Base-by-base conservation (phyloP, 116 monocot genomes). In the Iris pallida region DNA sequence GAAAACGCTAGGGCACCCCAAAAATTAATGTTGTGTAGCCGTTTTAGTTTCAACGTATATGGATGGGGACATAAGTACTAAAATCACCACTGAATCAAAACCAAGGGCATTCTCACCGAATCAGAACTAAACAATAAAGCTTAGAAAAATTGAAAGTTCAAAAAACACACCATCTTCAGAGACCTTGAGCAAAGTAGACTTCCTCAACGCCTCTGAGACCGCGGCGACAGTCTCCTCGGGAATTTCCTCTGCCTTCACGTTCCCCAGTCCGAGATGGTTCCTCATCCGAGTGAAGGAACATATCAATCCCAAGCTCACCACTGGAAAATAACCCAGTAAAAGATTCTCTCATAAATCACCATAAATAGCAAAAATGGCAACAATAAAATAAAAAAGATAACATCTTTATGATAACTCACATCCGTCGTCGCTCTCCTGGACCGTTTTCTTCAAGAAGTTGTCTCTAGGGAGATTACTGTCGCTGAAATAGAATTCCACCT, bases 401-500 rank as follows among this genome's bases (percentile, higher is more conserved):
- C 8, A 12, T n/a, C 16, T 70, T 44, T 47, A 44, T 13, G 45
- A 16, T 47, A 64, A 55, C 64, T 72, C 75, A 94, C 94, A 43
- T 79, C 90, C 85, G 70, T 87, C 90, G 41, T 83, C 76, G 55
- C 76, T 87, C 64, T 80, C 78, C 54, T 75, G 52, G 11, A 94
- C 75, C 18, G 75, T 58, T 17, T 72, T 76, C 53, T 60, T 82
- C 55, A 94, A 77, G 51, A 94, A 94, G 8, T 69, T 76, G 47
- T 90, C 94, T 6, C 78, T 72, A 0, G 90, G 85, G 41, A 90
- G 87, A 73, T 90, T 94, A 75, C 94, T 90, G 45, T 94, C 87
- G 64, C 94, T 85, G 70, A 94, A 94, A 57, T 94, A 94, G 65
- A 94, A 94, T 66, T 94, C 87, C 16, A 90, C 93, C 93, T 93